Conservation (phyloP, 139 green algal genomes). For the Chlamydomonas sphaeroides region DNA sequence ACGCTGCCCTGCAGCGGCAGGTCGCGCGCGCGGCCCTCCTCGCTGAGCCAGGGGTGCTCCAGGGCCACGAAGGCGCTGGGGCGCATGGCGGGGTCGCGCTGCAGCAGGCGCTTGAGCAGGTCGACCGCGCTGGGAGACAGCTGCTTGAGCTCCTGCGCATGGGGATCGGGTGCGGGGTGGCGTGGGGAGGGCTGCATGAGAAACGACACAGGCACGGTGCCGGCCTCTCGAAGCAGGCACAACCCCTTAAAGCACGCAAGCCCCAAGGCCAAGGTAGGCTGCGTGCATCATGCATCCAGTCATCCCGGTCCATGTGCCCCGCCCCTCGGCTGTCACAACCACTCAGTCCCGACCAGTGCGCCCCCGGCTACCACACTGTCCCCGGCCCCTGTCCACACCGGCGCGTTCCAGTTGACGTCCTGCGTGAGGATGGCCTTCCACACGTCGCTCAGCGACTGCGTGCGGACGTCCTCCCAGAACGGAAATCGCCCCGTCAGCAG, state of each 20-base stretch:
- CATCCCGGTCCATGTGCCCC: too few relatives aligned
- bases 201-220: too few relatives aligned
- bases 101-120: slow-evolving; percentile 66
- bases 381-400: slow-evolving; percentile 9
- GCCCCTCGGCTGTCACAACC: too few relatives aligned
- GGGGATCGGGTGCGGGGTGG: too few relatives aligned
- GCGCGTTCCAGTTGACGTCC: slow-evolving; percentile 75
- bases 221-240: too few relatives aligned
- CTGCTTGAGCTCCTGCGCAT: slow-evolving; percentile 55
- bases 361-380: too few relatives aligned
- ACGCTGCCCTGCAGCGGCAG: slow-evolving; percentile 70
- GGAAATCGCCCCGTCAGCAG: slow-evolving; percentile 88
- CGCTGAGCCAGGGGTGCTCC: slow-evolving; percentile 73
- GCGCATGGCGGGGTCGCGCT: slow-evolving; percentile 74
- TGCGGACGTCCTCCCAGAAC: slow-evolving; percentile 90
- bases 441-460: slow-evolving; percentile 81
- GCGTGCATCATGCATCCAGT: too few relatives aligned
- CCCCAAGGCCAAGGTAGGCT: too few relatives aligned
- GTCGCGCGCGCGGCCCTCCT: slow-evolving; percentile 51
- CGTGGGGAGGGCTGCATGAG: too few relatives aligned
- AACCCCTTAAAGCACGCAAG: too few relatives aligned
- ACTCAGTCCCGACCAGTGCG: too few relatives aligned
- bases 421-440: slow-evolving; percentile 84
- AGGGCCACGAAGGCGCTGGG: slow-evolving; percentile 74
- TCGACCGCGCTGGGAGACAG: slow-evolving; percentile 52